These are phyloP conservation scores for Colletotrichum theobromicola DNA, from an alignment of 2,329 filamentous ascomycete species.

Conservation along the genomic window DNA sequence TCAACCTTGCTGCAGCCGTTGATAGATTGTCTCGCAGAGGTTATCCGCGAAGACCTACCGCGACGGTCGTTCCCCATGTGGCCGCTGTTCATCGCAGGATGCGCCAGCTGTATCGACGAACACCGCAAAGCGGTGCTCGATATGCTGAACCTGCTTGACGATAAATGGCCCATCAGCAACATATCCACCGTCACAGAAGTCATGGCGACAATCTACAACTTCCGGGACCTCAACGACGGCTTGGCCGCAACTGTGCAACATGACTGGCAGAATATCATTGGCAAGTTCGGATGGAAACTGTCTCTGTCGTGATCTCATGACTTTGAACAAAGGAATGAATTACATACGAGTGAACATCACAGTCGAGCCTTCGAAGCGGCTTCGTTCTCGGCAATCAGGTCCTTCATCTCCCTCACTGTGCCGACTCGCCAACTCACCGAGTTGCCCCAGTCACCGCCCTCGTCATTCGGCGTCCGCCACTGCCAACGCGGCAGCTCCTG, in stretches of 20 bases:
- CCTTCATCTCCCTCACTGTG: constrained; percentile 26
- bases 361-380: not conserved
- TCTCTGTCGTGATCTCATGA: not conserved
- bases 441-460: constrained; percentile 24
- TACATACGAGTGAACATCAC: not conserved
- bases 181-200: not conserved
- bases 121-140: not conserved
- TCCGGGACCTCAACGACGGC: not conserved
- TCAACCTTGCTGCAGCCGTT: not conserved
- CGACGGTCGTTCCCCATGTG: not conserved
- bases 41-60: not conserved
- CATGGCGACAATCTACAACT: not conserved
- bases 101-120: not conserved
- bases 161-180: not conserved
- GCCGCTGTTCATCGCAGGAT: not conserved
- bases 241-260: not conserved
- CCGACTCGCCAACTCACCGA: constrained; percentile 43
- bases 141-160: not conserved
- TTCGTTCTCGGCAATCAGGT: not conserved
- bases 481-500: not conserved
- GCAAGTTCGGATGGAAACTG: not conserved
- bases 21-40: not conserved
- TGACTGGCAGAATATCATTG: not conserved
- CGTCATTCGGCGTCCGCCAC: constrained; percentile 44
- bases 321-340: not conserved